Base-by-base conservation (phyloP, 805 yeast genomes). In the Alloascoidea hylecoeti region DNA sequence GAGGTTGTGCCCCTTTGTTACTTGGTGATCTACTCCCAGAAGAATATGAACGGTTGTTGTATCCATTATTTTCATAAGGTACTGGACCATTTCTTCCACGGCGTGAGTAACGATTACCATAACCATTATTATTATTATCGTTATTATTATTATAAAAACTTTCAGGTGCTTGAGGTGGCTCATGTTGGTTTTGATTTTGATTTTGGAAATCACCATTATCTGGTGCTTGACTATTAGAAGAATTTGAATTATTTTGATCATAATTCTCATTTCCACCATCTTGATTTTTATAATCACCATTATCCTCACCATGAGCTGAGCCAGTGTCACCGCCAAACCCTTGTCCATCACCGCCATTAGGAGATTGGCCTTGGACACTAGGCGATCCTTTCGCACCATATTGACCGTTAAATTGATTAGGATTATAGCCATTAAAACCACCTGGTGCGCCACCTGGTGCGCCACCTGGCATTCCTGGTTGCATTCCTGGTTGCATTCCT, bases 401-500 rank as follows among this genome's bases (percentile, higher is more conserved):
- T 38, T 42, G 45, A 44, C 44, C 47, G 46, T 46, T 13, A 42
- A 46, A 33, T 39, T 36, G 42, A 44, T 39, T 33, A 28, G 35
- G 12, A 41, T 40, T 19, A 44, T 41, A 14, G 16, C 18, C 16
- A 33, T 35, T 12, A 37, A 28, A 16, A 18, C 40, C 4, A 15
- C 27, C 39, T 15, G 36, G 18, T 27, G 40, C 30, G n/a, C 38
- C 40, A 28, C 44, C 41, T 17, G 40, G 36, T 39, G 39, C 3
- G 35, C 34, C 19, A 32, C 39, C 9, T 40, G 47, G 9, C 41
- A 46, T 15, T 47, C 48, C 17, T 9, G 36, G 36, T n/a, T 23
- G 30, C 9, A 6, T 15, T 5, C 34, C 34, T 5, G 34, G 34
- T n/a, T 23, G 30, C 30, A 23, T 9, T 23, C n/a, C 13, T 23